Evolutionary conservation across 1,284 basidiomycete species (phyloP).

Genomic region (Ustilago tritici): DNA sequence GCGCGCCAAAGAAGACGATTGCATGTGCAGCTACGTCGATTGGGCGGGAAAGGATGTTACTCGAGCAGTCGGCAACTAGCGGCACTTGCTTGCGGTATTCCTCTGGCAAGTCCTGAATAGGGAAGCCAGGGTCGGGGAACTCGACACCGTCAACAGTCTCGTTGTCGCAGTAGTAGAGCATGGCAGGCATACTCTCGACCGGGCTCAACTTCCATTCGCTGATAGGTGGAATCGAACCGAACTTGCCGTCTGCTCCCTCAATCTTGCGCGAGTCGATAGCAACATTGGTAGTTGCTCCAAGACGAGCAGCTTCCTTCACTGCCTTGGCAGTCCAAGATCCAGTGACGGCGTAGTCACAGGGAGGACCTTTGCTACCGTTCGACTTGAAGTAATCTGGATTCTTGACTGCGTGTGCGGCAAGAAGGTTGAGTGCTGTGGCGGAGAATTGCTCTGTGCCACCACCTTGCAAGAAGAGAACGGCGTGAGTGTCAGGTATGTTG

Average conservation of each 20-base stretch:
- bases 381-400: constrained; percentile 58
- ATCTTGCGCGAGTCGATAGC: constrained; percentile 58
- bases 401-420: constrained; percentile 60
- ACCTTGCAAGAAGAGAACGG: constrained; percentile 66
- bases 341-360: constrained; percentile 67
- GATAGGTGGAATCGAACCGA: constrained; percentile 83
- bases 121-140: constrained; percentile 85
- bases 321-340: constrained; percentile 68
- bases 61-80: constrained; percentile 94
- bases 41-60: constrained; percentile 95
- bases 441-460: constrained; percentile 69
- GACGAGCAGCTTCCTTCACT: constrained; percentile 61
- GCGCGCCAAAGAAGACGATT: constrained; percentile 96
- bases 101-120: constrained; percentile 79
- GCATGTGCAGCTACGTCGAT: constrained; percentile 81
- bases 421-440: constrained; percentile 66
- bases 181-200: constrained; percentile 76
- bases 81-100: constrained; percentile 75
- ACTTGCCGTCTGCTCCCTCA: constrained; percentile 70
- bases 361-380: constrained; percentile 53
- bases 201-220: constrained; percentile 81
- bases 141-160: constrained; percentile 98
- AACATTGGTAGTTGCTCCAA: constrained; percentile 57
- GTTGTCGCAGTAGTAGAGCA: constrained; percentile 99
- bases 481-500: constrained; percentile 61